Evolutionary conservation across 164 flowering plant species (phyloP), one percentile per base, ranked within the genome.

Genomic region (Paratinospora sagittata): DNA sequence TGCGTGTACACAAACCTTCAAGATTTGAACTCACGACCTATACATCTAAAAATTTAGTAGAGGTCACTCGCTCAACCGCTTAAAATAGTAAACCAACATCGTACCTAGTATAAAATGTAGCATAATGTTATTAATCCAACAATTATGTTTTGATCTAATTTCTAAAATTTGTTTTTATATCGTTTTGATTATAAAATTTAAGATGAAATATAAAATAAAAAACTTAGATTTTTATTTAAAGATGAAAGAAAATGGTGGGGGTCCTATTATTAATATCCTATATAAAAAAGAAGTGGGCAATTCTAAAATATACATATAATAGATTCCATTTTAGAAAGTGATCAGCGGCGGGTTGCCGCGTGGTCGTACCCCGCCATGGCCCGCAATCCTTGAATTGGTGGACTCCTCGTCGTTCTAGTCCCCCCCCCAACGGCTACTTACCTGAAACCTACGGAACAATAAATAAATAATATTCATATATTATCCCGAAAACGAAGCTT

Each of bases 331-430:
- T n/a, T n/a, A n/a, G n/a, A n/a, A 19, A 63, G 27, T 71, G 39
- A 71, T 63, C 73, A 21, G 73, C 73, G 58, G 8, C 67, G 26
- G 19, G 60, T 66, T 65, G 75, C 75, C 75, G 75, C 75, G 75
- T 72, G 75, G 75, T 13, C 33, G 36, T 58, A 43, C 19, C 21
- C 6, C 4, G 3, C 60, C 23, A 27, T 27, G 68, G 47, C 45
- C 68, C 68, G 33, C 27, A 36, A 13, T 0, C 8, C 23, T 36
- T 37, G 21, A 55, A 21, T 23, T 23, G 61, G 61, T 21, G 21
- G 21, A n/a, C n/a, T n/a, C n/a, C n/a, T 6, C 61, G 4, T 4
- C 34, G 4, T 4, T 30, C 34, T n/a, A 30, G 3, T 30, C 34
- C 4, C 2, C 3, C 61, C 4, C 3, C 14, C 14, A 39, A 61